Conservation (phyloP, 2,329 filamentous ascomycete species). For the Xylaria sp. region DNA sequence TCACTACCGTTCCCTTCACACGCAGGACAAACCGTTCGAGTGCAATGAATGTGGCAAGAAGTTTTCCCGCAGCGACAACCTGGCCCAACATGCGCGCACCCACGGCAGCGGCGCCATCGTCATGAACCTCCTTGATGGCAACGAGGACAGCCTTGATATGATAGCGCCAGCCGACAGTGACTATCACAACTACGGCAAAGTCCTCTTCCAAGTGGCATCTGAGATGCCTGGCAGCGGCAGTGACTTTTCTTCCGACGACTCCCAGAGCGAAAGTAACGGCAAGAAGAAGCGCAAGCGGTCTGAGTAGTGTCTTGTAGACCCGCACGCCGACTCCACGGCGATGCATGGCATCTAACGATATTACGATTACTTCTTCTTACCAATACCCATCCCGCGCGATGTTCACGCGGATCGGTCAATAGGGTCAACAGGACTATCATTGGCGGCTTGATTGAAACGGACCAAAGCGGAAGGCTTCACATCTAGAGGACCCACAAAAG, state of each 20-base stretch:
- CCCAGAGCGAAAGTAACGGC: slow-evolving; percentile 56
- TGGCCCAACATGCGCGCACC: slow-evolving; percentile 93
- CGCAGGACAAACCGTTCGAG: slow-evolving; percentile 97
- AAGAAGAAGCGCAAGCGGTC: slow-evolving; percentile 85
- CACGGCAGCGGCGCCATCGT: slow-evolving; percentile 90
- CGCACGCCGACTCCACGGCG: slow-evolving; percentile 44
- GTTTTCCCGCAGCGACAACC: slow-evolving; percentile 97
- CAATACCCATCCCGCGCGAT: slow-evolving; percentile 44
- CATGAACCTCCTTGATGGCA: slow-evolving; percentile 85
- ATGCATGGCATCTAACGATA: slow-evolving; percentile 53
- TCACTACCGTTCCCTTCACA: slow-evolving; percentile 98
- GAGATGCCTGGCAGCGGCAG: slow-evolving; percentile 74
- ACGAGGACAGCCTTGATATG: slow-evolving; percentile 61
- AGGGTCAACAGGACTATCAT: slow-evolving; percentile 43
- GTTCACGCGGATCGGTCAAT: slow-evolving; percentile 48
- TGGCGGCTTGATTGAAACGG: slow-evolving; percentile 36
- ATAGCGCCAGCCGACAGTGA: slow-evolving; percentile 66
- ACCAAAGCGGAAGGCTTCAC: slow-evolving; percentile 39
- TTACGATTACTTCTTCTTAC: slow-evolving; percentile 53
- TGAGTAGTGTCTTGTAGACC: slow-evolving; percentile 55
- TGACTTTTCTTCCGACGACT: slow-evolving; percentile 66
- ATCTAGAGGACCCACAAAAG: slow-evolving; percentile 52
- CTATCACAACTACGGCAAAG: slow-evolving; percentile 74
- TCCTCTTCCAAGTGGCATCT: slow-evolving; percentile 83
- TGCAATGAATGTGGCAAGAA: slow-evolving; percentile 99